These are phyloP conservation scores for Eruca vesicaria DNA, from an alignment of 441 rosid species.

Conservation along the genomic window DNA sequence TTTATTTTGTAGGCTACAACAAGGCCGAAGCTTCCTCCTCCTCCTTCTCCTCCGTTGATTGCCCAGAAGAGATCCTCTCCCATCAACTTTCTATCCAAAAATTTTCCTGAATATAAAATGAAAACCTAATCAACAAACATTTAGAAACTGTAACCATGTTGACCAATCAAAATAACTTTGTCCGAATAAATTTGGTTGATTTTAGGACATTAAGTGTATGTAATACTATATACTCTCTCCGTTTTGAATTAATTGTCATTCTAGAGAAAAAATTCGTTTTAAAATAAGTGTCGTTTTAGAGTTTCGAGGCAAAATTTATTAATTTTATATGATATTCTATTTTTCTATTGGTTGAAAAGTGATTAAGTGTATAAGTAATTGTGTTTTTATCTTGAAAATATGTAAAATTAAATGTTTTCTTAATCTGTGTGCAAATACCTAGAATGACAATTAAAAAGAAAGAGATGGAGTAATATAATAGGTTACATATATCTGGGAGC, in stretches of 20 bases:
- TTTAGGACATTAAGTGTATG: not conserved
- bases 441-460: too few species aligned
- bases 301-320: too few species aligned
- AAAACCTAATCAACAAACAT: not conserved
- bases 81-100: constrained; percentile 47
- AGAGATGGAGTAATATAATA: not conserved
- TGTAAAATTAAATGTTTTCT: too few species aligned
- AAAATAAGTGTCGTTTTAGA: too few species aligned
- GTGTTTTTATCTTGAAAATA: too few species aligned
- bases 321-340: too few species aligned
- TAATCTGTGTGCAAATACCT: too few species aligned
- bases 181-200: not conserved
- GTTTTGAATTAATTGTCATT: too few species aligned
- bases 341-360: too few species aligned
- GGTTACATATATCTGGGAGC: not conserved
- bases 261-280: too few species aligned
- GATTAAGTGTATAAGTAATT: too few species aligned
- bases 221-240: too few species aligned
- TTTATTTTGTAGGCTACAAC: constrained; percentile 44
- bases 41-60: constrained; percentile 46
- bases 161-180: not conserved
- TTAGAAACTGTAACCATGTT: not conserved
- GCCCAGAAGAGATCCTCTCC: constrained; percentile 62
- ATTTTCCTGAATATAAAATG: constrained; percentile 11
- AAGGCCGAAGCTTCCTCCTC: constrained; percentile 53